Base-by-base conservation (phyloP, 352 stramenopile genomes). In the Phytopythium delawarense region DNA sequence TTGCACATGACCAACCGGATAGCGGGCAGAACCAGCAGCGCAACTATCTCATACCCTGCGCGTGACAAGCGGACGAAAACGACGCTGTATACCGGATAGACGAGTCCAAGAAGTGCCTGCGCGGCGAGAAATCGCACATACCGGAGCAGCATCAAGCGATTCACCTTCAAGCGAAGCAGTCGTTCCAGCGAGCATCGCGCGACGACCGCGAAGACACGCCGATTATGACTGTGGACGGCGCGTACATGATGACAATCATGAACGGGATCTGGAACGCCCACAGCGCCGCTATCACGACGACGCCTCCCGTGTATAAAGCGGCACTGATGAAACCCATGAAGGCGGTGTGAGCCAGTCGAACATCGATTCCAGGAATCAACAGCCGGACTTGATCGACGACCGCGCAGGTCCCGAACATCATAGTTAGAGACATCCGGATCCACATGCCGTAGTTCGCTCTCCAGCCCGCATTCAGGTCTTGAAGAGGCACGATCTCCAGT, bases 1-100 rank as follows among this genome's bases (percentile, higher is more conserved):
- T 66, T 64, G 50, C 76, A 70, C 4, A 84, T 57, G 4, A 66
- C 0, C 2, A 74, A 37, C 34, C 78, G 78, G 7, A 84, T 70
- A 0, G 77, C n/a, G 1, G 69, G 61, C 1, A 80, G 57, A 0
- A 74, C 13, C 18, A 68, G 39, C 49, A 74, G 59, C 20, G 62
- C 64, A 0, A 64, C 11, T 21, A 67, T 15, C 21, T 73, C 57
- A 11, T 70, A 28, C 25, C 25, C 25, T 28, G 2, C 25, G 25
- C 48, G 8, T 49, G 61, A 16, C 49, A 54, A 30, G 1, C 44
- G 42, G 18, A 61, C 44, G 61, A 49, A 54, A 11, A 53, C n/a
- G 15, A 50, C 2, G 18, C 66, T 61, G 16, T 73, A 73, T 0
- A 51, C 45, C 3, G 67, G 67, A 28, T 73, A 73, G 9, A 67